Evolutionary conservation across 2,329 filamentous ascomycete species (phyloP).

Genomic region (Fusarium graminum): DNA sequence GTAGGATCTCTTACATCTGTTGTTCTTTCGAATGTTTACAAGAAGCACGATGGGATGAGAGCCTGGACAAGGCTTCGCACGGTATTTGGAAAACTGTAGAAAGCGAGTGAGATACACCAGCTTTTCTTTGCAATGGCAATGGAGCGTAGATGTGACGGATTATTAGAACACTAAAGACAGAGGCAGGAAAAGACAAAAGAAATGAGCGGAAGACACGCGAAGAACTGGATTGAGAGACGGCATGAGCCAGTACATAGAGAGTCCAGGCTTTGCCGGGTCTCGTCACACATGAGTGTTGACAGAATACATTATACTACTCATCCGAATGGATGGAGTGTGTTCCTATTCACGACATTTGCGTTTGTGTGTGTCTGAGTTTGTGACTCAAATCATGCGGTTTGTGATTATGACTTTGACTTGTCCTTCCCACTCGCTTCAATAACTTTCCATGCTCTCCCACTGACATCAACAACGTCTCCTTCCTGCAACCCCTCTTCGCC

Average conservation of each 20-base stretch:
- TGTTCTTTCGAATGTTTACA: constrained; percentile 19
- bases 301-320: constrained; percentile 29
- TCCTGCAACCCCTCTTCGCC: constrained; percentile 25
- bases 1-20: constrained; percentile 15
- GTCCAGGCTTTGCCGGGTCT: constrained; percentile 6
- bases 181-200: constrained; percentile 22
- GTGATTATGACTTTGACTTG: background rate
- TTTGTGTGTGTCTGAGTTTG: background rate
- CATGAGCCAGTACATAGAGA: constrained; percentile 21
- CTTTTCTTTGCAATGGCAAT: constrained; percentile 12
- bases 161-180: constrained; percentile 25
- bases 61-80: constrained; percentile 18
- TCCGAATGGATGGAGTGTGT: constrained; percentile 10
- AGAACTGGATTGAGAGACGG: background rate
- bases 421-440: constrained; percentile 47
- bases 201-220: background rate
- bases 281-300: constrained; percentile 15
- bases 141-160: constrained; percentile 27
- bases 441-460: constrained; percentile 53
- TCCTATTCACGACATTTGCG: background rate
- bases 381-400: background rate
- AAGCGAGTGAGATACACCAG: constrained; percentile 9
- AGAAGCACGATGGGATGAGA: constrained; percentile 38
- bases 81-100: constrained; percentile 12
- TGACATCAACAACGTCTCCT: constrained; percentile 40